Evolutionary conservation across 352 stramenopile genomes (phyloP), one percentile per base, ranked within the genome.

Genomic region (Blastocystis sp.): DNA sequence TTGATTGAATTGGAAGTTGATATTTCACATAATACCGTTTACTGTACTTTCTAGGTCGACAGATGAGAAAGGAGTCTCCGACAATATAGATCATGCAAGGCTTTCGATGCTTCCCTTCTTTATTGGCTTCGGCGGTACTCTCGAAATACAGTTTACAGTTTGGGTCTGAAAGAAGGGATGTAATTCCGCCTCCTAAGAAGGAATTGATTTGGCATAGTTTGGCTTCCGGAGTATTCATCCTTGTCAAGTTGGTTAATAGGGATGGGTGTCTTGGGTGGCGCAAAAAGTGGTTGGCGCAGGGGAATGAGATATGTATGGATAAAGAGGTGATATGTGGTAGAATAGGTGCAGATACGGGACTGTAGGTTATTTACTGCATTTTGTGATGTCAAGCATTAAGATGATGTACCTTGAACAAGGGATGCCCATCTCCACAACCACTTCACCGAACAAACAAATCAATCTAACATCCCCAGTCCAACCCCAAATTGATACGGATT

Each of bases 1-100:
- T 42, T 12, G 32, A 27, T 35, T 24, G 29, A 32, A 83, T 27
- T 11, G 49, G 49, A 61, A 83, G 27, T n/a, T 65, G 71, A 42
- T 83, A 83, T 42, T 83, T 83, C 14, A 83, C 71, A 42, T 83
- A 83, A 54, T 65, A 83, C 35, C 66, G 63, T 56, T 83, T 83
- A 21, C 71, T 56, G 24, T 65, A 65, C 49, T 83, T 83, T 3
- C 71, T 52, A 49, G 71, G 71, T 4, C 71, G 49, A 54, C 71
- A 83, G 21, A 83, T 63, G 9, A 83, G 54, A 29, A 83, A 11
- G 19, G 29, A 65, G 16, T 83, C 71, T 2, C 71, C 71, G 32
- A 83, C 46, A 51, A 83, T 83, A 43, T 83, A 83, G 1, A 83
- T 14, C 0, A 83, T 83, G 49, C 71, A 83, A n/a, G 52, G n/a